Percentiles rank a stretch among this genome's conserved stretches.
These are phyloP conservation scores for Lepidopterella palustris DNA, from an alignment of 495 filamentous ascomycete genomes.

Conservation along the genomic window DNA sequence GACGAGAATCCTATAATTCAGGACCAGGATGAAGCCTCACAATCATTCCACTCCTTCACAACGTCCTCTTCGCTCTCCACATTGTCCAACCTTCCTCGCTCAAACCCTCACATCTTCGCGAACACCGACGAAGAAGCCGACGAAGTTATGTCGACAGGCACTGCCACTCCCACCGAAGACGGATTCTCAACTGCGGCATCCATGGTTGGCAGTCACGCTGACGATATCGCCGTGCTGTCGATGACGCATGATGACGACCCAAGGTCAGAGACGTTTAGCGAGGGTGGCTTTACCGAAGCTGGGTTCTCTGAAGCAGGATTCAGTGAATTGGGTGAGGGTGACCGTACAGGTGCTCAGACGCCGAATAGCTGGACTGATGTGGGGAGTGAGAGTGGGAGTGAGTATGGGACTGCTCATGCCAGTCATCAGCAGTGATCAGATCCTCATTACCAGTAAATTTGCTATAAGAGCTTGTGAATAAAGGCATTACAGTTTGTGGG, in stretches of 20 bases:
- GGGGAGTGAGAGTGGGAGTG: constrained; percentile 29
- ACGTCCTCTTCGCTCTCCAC: constrained; percentile 2
- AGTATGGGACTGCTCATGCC: constrained; percentile 15
- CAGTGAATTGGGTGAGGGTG: constrained; percentile 17
- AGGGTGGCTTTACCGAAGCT: constrained; percentile 23
- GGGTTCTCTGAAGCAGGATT: constrained; percentile 15
- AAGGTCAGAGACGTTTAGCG: constrained; percentile 24
- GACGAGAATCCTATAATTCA: neutral
- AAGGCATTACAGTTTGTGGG: neutral
- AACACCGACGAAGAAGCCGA: constrained; percentile 7
- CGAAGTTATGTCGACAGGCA: constrained; percentile 24
- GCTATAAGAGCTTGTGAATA: neutral
- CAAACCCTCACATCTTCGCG: neutral
- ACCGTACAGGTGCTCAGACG: constrained; percentile 15
- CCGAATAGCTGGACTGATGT: constrained; percentile 31
- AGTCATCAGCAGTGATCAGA: constrained; percentile 2
- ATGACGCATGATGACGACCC: constrained; percentile 25
- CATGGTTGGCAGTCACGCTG: constrained; percentile 17
- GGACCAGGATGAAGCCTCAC: constrained; percentile 8
- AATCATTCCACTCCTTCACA: constrained; percentile 27
- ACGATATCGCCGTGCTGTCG: constrained; percentile 24
- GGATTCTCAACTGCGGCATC: constrained; percentile 20
- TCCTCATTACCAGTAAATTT: neutral
- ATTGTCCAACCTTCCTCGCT: neutral
- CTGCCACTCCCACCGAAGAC: constrained; percentile 25